These are phyloP conservation scores for Ambrosiella beaveri DNA, from an alignment of 2,329 filamentous ascomycete genomes.

Conservation along the genomic window DNA sequence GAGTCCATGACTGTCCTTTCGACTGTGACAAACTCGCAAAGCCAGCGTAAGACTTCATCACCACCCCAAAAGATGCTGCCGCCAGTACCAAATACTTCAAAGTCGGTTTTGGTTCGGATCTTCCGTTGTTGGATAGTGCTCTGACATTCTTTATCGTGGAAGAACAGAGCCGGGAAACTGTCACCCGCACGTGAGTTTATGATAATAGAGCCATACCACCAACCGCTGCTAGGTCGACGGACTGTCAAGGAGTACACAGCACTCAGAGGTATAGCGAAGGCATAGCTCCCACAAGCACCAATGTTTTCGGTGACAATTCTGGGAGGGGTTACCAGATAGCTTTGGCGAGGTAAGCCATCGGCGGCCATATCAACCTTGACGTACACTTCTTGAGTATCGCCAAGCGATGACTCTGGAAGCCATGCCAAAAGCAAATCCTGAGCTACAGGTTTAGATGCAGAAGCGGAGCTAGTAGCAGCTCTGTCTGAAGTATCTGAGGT, in stretches of 20 bases:
- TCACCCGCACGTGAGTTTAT: conserved; percentile 85
- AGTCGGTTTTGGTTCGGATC: conserved; percentile 63
- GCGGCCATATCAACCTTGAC: conserved; percentile 87
- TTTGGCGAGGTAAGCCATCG: conserved; percentile 65
- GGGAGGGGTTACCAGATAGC: conserved; percentile 79
- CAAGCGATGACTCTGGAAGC: conserved; percentile 78
- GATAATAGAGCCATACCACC: conserved; percentile 95
- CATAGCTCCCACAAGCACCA: conserved; percentile 49
- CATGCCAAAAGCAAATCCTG: conserved; percentile 77
- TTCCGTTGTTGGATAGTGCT: conserved; percentile 90
- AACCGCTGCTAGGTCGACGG: conserved; percentile 79
- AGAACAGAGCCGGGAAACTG: conserved; percentile 89
- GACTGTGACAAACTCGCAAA: conserved; percentile 66
- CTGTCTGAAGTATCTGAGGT: conserved; percentile 14
- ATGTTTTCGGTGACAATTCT: conserved; percentile 67
- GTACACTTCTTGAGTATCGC: conserved; percentile 73
- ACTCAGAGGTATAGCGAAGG: conserved; percentile 79
- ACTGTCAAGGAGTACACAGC: conserved; percentile 84
- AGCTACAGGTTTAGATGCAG: conserved; percentile 31
- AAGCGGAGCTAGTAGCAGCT: conserved; percentile 11
- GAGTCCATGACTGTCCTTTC: conserved; percentile 75
- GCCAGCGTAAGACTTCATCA: conserved; percentile 83
- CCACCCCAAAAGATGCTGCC: conserved; percentile 95
- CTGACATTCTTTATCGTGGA: conserved; percentile 93
- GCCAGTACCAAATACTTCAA: conserved; percentile 74